phyloP scores from a whole-genome alignment of 352 stramenopile genomes.

The Globisporangium camurandrum region DNA sequence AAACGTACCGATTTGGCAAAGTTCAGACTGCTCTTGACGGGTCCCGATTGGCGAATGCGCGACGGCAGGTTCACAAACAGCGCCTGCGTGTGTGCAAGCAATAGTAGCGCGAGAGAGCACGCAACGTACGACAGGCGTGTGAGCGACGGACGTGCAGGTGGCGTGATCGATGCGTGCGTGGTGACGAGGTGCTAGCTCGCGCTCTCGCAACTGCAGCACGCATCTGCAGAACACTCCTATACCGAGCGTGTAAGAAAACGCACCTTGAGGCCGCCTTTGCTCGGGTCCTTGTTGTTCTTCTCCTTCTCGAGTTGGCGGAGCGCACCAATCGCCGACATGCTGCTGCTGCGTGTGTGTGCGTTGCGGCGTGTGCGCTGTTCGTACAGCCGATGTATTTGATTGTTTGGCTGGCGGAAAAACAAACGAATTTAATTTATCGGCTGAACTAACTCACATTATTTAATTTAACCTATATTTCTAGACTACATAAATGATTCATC shows the following conservation, averaged over 20 bases:
- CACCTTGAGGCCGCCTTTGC: slow-evolving; percentile 55
- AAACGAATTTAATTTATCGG: too few relatives aligned
- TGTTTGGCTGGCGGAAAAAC: not conserved
- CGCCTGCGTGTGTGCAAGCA: slow-evolving; percentile 15
- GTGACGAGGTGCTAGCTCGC: too few relatives aligned
- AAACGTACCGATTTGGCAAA: slow-evolving; percentile 42
- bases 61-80: slow-evolving; percentile 66
- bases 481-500: too few relatives aligned
- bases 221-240: not conserved
- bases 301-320: slow-evolving; percentile 81
- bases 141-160: not conserved
- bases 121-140: too few relatives aligned
- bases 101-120: too few relatives aligned
- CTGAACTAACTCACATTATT: too few relatives aligned
- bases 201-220: too few relatives aligned
- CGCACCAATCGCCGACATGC: slow-evolving; percentile 77
- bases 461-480: too few relatives aligned
- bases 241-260: not conserved
- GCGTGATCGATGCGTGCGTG: not conserved
- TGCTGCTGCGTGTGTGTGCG: slow-evolving; percentile 17
- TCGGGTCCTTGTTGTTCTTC: slow-evolving; percentile 60
- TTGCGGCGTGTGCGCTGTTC: slow-evolving; percentile 15
- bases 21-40: slow-evolving; percentile 49
- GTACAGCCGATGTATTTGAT: not conserved
- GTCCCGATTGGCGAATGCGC: slow-evolving; percentile 54